Conservation (phyloP, 805 yeast species). For the Spathaspora arborariae region DNA sequence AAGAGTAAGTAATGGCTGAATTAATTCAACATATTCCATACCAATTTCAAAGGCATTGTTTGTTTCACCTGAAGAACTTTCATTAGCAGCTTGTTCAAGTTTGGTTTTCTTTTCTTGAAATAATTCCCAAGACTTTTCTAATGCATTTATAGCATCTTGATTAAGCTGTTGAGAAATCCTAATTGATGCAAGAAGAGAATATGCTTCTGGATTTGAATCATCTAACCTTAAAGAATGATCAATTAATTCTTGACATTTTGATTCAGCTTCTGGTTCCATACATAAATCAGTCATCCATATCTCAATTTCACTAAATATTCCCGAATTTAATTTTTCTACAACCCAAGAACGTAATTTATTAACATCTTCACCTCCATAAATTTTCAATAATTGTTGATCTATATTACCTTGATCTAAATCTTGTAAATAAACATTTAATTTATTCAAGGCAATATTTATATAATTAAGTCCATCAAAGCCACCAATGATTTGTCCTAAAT, state of each 20-base stretch:
- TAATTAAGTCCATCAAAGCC: slow-evolving; percentile 67
- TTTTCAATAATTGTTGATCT: slow-evolving; percentile 21
- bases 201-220: slow-evolving; percentile 68
- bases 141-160: slow-evolving; percentile 69
- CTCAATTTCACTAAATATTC: slow-evolving; percentile 81
- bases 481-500: slow-evolving; percentile 88
- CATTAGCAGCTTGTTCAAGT: slow-evolving; percentile 41
- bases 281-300: slow-evolving; percentile 98
- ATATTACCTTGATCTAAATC: slow-evolving; percentile 16
- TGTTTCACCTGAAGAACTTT: slow-evolving; percentile 15
- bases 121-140: slow-evolving; percentile 67
- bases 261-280: slow-evolving; percentile 88
- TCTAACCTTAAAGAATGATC: slow-evolving; percentile 60
- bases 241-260: slow-evolving; percentile 69
- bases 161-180: slow-evolving; percentile 80
- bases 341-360: slow-evolving; percentile 23
- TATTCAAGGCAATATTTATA: slow-evolving; percentile 59
- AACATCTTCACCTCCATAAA: slow-evolving; percentile 20
- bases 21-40: slow-evolving; percentile 57
- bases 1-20: slow-evolving; percentile 71
- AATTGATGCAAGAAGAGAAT: slow-evolving; percentile 79
- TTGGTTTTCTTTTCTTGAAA: slow-evolving; percentile 49
- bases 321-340: slow-evolving; percentile 64
- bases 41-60: slow-evolving; percentile 39
- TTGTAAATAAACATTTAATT: slow-evolving; percentile 33